phyloP scores from a whole-genome alignment of 1,284 basidiomycete species.

The Chalciporus sp. region DNA sequence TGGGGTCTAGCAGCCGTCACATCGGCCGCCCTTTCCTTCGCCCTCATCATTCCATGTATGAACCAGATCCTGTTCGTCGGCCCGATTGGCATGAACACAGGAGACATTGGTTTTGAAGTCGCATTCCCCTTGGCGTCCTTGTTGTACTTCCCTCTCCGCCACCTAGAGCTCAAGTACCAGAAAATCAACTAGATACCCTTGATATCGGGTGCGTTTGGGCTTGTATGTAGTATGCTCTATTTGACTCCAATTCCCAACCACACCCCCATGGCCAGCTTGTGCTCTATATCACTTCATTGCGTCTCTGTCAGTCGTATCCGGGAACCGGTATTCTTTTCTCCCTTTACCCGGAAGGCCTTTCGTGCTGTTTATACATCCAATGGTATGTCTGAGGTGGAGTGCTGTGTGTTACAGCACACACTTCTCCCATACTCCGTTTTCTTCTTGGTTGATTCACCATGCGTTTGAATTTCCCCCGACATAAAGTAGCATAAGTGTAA shows the following conservation, averaged over 20 bases:
- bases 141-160: conserved; percentile 61
- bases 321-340: conserved; percentile 6
- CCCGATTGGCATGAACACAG: conserved; percentile 67
- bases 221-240: conserved; percentile 10
- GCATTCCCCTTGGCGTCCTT: conserved; percentile 57
- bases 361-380: not conserved
- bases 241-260: conserved; percentile 3
- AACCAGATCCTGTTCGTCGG: conserved; percentile 74
- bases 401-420: too few relatives aligned
- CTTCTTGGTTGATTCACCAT: not conserved
- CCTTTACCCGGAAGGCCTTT: not conserved
- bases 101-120: conserved; percentile 79
- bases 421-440: too few relatives aligned
- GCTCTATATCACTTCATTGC: not conserved
- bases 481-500: not conserved
- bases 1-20: conserved; percentile 63
- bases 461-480: not conserved
- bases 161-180: conserved; percentile 42
- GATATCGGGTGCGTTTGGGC: not conserved
- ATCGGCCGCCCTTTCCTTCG: conserved; percentile 53
- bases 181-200: conserved; percentile 18
- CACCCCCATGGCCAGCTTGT: not conserved
- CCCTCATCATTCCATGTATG: conserved; percentile 69
- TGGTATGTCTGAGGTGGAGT: not conserved
- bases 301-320: conserved; percentile 27